Percentiles rank a stretch among this genome's conserved stretches.
Conservation (phyloP, 768 basidiomycete genomes). For the Phanerochaete carnosa region DNA sequence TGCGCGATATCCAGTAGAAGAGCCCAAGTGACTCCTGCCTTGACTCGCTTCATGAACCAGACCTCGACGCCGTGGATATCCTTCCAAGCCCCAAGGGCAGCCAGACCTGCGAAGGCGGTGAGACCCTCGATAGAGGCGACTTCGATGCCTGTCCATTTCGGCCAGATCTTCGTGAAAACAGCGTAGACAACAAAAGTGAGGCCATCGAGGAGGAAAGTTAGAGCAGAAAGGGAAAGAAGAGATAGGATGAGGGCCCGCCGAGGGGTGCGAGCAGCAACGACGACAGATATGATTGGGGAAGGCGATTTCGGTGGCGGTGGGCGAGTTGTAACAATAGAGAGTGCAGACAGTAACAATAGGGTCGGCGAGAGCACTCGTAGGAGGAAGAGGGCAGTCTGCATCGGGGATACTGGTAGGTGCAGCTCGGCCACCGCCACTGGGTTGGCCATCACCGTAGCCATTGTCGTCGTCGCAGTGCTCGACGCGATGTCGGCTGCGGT, state of each 20-base stretch:
- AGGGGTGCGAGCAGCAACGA: slow-evolving; percentile 69
- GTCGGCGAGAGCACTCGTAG: slow-evolving; percentile 68
- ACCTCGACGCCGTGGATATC: slow-evolving; percentile 67
- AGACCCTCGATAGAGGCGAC: slow-evolving; percentile 67
- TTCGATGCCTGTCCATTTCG: slow-evolving; percentile 58
- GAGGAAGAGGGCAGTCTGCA: slow-evolving; percentile 42
- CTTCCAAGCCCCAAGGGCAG: slow-evolving; percentile 77
- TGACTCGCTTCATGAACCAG: slow-evolving; percentile 62
- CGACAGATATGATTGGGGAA: slow-evolving; percentile 74
- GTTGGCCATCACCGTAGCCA: slow-evolving; percentile 20
- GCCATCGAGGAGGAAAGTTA: slow-evolving; percentile 78
- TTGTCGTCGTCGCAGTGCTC: slow-evolving; percentile 32
- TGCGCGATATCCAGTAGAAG: slow-evolving; percentile 59
- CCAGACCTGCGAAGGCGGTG: slow-evolving; percentile 66
- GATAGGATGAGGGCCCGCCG: slow-evolving; percentile 73
- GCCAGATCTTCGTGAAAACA: slow-evolving; percentile 66
- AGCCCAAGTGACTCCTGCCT: slow-evolving; percentile 47
- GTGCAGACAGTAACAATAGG: slow-evolving; percentile 55
- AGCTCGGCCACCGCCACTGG: slow-evolving; percentile 9
- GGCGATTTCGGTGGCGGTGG: slow-evolving; percentile 40
- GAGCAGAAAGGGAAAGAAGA: slow-evolving; percentile 64
- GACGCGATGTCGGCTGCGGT: slow-evolving; percentile 20
- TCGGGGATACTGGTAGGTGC: slow-evolving; percentile 14
- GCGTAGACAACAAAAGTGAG: slow-evolving; percentile 64
- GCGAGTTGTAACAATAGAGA: slow-evolving; percentile 55